Evolutionary conservation across 768 basidiomycete genomes (phyloP), one percentile per base, ranked within the genome.

Genomic region (Lactifluus subvellereus): DNA sequence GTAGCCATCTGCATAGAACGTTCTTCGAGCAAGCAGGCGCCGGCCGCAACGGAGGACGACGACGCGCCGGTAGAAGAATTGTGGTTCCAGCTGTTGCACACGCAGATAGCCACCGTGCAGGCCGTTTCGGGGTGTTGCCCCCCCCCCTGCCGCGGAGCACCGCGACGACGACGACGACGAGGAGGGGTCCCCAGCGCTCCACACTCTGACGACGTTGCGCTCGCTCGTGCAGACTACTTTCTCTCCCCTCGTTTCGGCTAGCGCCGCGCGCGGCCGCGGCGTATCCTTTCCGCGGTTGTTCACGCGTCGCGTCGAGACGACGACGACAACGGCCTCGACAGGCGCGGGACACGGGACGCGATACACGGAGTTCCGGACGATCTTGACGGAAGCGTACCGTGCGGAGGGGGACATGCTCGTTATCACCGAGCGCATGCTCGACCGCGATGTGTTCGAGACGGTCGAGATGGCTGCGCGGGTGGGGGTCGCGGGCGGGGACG

Each of bases 251-350:
- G 86, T 98, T 20, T 87, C 92, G n/a, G 83, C 88, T 52, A 87
- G 88, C 51, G 87, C 92, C 0, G 60, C 51, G 6, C 54, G 55
- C 0, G 84, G 88, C 0, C 62, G 60, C 2, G 56, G 64, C 18
- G 81, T 97, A 5, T 96, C 94, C 0, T 96, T 99, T 72, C 95
- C 97, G 27, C 84, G 84, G 20, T 77, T 99, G 9, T 96, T 99
- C 82, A 94, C 91, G 68, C 85, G 94, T 6, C 82, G 98, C 4
- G 91, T 98, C 45, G 87, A 93, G 67, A 83, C 87, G 2, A 79
- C 85, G 5, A 77, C 85, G 1, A 30, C 18, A 20, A 5, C 20
- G 30, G 5, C 6, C 7, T n/a, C 71, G 76, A 22, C 76, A 83
- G 3, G 76, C 84, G 1, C 77, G 80, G 27, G 61, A 45, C 48